Percentiles rank a stretch among this genome's conserved stretches.
phyloP scores from a whole-genome alignment of 2,329 filamentous ascomycete species.

The Cadophora sp. region DNA sequence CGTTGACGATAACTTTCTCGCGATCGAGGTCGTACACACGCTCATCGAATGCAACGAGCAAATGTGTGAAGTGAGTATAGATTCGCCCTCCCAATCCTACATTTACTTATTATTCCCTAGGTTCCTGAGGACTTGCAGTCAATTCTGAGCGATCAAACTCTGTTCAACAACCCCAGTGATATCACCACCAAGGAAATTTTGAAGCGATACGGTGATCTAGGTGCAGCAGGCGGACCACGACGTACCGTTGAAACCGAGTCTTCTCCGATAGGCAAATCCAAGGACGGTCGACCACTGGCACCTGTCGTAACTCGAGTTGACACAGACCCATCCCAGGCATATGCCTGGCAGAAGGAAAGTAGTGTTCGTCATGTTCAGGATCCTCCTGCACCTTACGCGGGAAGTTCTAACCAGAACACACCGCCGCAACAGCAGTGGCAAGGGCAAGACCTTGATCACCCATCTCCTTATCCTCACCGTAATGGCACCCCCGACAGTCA shows the following conservation, averaged over 20 bases:
- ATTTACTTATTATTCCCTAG: conserved; percentile 55
- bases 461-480: conserved; percentile 37
- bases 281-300: conserved; percentile 56
- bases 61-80: conserved; percentile 85
- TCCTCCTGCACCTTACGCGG: conserved; percentile 51
- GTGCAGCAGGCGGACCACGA: conserved; percentile 55
- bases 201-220: conserved; percentile 86
- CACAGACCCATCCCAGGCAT: conserved; percentile 77
- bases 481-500: conserved; percentile 45
- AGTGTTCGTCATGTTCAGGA: conserved; percentile 81
- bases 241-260: conserved; percentile 66
- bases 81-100: conserved; percentile 3
- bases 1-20: conserved; percentile 89
- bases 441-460: conserved; percentile 39
- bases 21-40: conserved; percentile 90
- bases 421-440: conserved; percentile 58
- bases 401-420: conserved; percentile 51
- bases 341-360: conserved; percentile 80
- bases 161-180: conserved; percentile 83
- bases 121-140: conserved; percentile 91
- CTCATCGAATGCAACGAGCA: conserved; percentile 93
- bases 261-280: conserved; percentile 58
- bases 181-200: conserved; percentile 97
- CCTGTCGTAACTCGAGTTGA: conserved; percentile 74
- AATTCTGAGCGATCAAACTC: conserved; percentile 80